These are phyloP conservation scores for Paramyrothecium sp. DNA, from an alignment of 2,329 filamentous ascomycete genomes.

Conservation along the genomic window DNA sequence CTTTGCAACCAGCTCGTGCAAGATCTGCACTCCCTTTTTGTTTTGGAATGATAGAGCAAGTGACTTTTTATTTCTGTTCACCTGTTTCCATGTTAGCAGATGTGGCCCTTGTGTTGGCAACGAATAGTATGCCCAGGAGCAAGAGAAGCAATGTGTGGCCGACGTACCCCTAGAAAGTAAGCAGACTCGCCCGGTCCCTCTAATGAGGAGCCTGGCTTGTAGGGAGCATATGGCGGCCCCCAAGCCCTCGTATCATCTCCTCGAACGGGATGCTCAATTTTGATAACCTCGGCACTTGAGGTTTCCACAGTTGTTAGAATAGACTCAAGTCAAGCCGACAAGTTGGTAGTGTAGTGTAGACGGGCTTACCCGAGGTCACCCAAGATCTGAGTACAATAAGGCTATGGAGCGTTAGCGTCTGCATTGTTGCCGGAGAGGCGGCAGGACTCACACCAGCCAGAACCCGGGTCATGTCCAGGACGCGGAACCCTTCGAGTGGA, in stretches of 20 bases:
- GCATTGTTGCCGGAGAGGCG: not conserved
- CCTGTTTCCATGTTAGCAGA: slow-evolving; percentile 56
- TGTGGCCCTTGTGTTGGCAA: no score
- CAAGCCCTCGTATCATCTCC: slow-evolving; percentile 95
- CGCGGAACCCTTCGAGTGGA: slow-evolving; percentile 81
- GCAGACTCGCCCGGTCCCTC: slow-evolving; percentile 85
- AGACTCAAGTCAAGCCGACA: not conserved
- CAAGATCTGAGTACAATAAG: slow-evolving; percentile 95
- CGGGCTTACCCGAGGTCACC: slow-evolving; percentile 83
- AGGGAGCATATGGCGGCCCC: slow-evolving; percentile 90
- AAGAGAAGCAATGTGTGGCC: no score
- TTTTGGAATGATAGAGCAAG: slow-evolving; percentile 89
- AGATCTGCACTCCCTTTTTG: slow-evolving; percentile 76
- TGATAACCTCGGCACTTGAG: slow-evolving; percentile 87
- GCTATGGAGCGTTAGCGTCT: slow-evolving; percentile 49
- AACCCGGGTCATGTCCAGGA: slow-evolving; percentile 96
- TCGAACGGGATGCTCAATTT: slow-evolving; percentile 87
- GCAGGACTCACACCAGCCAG: slow-evolving; percentile 76
- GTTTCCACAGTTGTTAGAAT: not conserved
- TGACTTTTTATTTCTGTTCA: slow-evolving; percentile 97
- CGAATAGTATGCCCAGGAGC: no score
- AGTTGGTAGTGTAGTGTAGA: not conserved
- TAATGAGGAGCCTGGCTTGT: slow-evolving; percentile 57
- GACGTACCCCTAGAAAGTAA: slow-evolving; percentile 83
- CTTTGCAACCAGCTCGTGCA: slow-evolving; percentile 79